phyloP scores from a whole-genome alignment of 805 yeast genomes.

The Yarrowia alimentaria region DNA sequence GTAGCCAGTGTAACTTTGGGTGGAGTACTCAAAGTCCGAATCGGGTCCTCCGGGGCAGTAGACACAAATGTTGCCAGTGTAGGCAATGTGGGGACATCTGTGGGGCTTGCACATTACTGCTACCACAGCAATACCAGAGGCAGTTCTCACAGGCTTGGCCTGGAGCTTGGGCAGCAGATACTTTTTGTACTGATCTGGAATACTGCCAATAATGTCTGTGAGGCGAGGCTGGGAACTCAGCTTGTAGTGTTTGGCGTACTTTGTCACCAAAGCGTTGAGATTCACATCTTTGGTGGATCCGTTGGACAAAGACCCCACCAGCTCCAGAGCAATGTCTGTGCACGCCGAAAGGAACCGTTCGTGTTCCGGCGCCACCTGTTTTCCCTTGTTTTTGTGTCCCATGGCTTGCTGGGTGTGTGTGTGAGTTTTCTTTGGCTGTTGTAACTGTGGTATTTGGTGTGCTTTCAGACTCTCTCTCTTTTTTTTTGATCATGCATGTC shows the following conservation, averaged over 20 bases:
- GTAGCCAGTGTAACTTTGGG: slow-evolving; percentile 97
- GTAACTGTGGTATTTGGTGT: slow-evolving; percentile 3
- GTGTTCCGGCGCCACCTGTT: slow-evolving; percentile 80
- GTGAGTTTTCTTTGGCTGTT: not conserved
- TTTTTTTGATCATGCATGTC: slow-evolving; percentile 22
- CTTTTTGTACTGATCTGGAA: slow-evolving; percentile 93
- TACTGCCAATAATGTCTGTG: slow-evolving; percentile 90
- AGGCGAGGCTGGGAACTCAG: slow-evolving; percentile 88
- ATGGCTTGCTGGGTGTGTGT: slow-evolving; percentile 16
- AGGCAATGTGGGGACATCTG: slow-evolving; percentile 98
- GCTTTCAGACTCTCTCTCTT: not conserved
- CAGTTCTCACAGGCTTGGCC: slow-evolving; percentile 99
- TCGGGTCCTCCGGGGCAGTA: slow-evolving; percentile 99
- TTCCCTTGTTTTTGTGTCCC: slow-evolving; percentile 44
- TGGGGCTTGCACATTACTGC: slow-evolving; percentile 99
- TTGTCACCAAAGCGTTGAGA: slow-evolving; percentile 81
- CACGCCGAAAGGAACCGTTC: slow-evolving; percentile 92
- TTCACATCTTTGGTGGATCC: slow-evolving; percentile 76
- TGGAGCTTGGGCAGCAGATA: slow-evolving; percentile 87
- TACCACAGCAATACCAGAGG: slow-evolving; percentile 97
- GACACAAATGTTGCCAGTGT: slow-evolving; percentile 97
- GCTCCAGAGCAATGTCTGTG: slow-evolving; percentile 83
- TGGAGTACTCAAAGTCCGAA: slow-evolving; percentile 94
- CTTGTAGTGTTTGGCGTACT: slow-evolving; percentile 86
- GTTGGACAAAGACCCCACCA: slow-evolving; percentile 63